These are phyloP conservation scores for Phytomonas sp. DNA, from an alignment of 208 protist species.

Conservation along the genomic window DNA sequence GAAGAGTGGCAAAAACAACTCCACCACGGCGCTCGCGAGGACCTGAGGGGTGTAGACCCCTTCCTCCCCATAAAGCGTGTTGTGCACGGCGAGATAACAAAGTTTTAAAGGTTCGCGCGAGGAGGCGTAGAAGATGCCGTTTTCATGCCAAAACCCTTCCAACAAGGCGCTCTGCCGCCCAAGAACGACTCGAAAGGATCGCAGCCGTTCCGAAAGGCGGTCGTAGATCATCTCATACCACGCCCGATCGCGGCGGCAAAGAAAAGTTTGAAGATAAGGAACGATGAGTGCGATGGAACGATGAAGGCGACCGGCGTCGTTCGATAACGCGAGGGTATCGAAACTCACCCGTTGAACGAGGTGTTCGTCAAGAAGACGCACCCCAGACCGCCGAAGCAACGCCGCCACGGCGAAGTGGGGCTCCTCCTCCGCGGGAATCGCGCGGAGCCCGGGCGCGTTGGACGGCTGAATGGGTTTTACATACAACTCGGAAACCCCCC, in stretches of 20 bases:
- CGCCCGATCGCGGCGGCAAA: constrained; percentile 13
- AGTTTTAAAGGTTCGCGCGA: constrained; percentile 21
- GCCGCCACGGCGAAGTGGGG: constrained; percentile 36
- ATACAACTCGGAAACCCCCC: constrained; percentile 20
- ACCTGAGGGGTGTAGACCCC: constrained; percentile 32
- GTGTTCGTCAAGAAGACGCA: constrained; percentile 30
- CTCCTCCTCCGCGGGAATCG: constrained; percentile 20
- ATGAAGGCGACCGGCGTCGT: constrained; percentile 26
- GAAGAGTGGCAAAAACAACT: constrained; percentile 30
- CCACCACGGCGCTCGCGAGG: constrained; percentile 28
- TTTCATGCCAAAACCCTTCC: constrained; percentile 13
- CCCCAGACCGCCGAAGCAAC: constrained; percentile 33
- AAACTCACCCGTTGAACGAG: constrained; percentile 32
- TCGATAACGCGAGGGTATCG: constrained; percentile 13
- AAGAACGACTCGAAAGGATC: constrained; percentile 29
- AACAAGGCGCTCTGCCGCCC: constrained; percentile 14
- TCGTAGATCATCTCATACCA: constrained; percentile 28
- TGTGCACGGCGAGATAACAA: constrained; percentile 54
- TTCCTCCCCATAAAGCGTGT: constrained; percentile 56
- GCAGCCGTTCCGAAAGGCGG: constrained; percentile 21
- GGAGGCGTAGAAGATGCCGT: constrained; percentile 24
- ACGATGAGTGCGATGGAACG: constrained; percentile 23
- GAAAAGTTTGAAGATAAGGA: constrained; percentile 42
- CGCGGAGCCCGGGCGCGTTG: constrained; percentile 18
- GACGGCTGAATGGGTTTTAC: neutral